A percentile compares a stretch with the other conserved stretches of the same genome.
These are phyloP conservation scores for Isoetes engelmannii DNA, from an alignment of 83 land plant species.

Conservation along the genomic window DNA sequence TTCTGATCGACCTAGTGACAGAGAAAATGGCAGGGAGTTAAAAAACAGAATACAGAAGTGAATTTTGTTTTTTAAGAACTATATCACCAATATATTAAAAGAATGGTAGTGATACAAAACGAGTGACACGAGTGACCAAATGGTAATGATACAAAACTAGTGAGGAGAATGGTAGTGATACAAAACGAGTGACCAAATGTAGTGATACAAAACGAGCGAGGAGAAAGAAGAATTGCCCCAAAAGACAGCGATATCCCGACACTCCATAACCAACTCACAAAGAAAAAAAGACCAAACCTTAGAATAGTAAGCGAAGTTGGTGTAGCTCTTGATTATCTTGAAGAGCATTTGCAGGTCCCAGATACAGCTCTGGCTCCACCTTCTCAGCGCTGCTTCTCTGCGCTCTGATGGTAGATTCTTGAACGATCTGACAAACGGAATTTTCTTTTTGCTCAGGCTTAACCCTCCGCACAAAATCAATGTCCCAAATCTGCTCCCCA, in stretches of 20 bases:
- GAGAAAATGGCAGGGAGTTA: not conserved
- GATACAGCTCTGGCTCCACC: conserved; percentile 1
- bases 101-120: not conserved
- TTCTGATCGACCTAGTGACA: conserved; percentile 48
- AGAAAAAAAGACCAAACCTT: not conserved
- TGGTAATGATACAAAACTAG: not conserved
- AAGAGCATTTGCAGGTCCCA: not conserved
- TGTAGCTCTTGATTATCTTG: conserved; percentile 10
- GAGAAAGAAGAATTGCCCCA: conserved; percentile 24
- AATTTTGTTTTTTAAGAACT: not conserved
- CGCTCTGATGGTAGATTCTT: conserved; percentile 17
- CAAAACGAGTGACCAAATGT: conserved; percentile 24
- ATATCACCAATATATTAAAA: not conserved
- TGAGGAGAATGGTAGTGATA: conserved; percentile 34
- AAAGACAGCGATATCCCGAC: not conserved
- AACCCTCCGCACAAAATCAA: conserved; percentile 37
- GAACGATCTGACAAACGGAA: conserved; percentile 44
- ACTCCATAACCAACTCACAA: conserved; percentile 1
- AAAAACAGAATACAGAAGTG: not conserved
- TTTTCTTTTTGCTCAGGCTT: conserved; percentile 27
- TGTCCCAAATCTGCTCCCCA: conserved; percentile 55
- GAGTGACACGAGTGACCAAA: not conserved
- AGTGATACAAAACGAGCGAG: not conserved
- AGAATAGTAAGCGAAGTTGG: not conserved
- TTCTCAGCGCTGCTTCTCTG: conserved; percentile 32